A percentile compares a stretch with the other conserved stretches of the same genome.
phyloP scores from a whole-genome alignment of 2,329 filamentous ascomycete genomes.

The Aureobasidium melanogenum region DNA sequence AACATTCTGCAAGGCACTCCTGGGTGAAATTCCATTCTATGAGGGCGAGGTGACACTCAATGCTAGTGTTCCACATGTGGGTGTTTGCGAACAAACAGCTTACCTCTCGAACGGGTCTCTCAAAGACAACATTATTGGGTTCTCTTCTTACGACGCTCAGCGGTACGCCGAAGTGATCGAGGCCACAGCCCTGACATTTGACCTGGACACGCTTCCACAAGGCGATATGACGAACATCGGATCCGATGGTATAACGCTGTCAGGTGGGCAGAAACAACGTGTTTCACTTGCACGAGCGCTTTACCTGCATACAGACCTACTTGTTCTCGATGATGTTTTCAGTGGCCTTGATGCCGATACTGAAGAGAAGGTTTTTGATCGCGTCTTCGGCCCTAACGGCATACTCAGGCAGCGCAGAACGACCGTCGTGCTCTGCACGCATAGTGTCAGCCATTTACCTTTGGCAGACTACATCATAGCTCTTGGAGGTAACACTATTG shows the following conservation, averaged over 20 bases:
- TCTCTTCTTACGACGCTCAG: constrained; percentile 27
- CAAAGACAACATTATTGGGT: constrained; percentile 29
- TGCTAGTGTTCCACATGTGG: constrained; percentile 22
- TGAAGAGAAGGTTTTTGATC: constrained; percentile 40
- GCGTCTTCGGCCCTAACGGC: constrained; percentile 36
- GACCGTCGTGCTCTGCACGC: constrained; percentile 21
- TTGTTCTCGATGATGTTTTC: constrained; percentile 46
- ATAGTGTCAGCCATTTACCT: constrained; percentile 28
- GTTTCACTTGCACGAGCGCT: constrained; percentile 45
- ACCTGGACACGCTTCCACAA: constrained; percentile 31
- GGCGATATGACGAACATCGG: constrained; percentile 41
- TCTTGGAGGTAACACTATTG: constrained; percentile 2
- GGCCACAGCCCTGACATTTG: constrained; percentile 29
- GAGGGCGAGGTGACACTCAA: constrained; percentile 24
- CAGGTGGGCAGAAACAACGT: constrained; percentile 45
- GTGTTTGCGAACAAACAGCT: constrained; percentile 30
- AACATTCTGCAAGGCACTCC: constrained; percentile 38
- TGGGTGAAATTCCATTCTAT: constrained; percentile 33
- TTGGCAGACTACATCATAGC: constrained; percentile 34
- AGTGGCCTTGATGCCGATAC: constrained; percentile 43
- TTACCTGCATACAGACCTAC: constrained; percentile 40
- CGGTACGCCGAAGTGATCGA: constrained; percentile 30
- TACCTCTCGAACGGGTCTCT: constrained; percentile 31
- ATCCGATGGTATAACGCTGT: constrained; percentile 43
- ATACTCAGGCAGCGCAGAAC: constrained; percentile 50